Conservation (phyloP, 2,329 filamentous ascomycete genomes). For the Xylaria arbuscula region DNA sequence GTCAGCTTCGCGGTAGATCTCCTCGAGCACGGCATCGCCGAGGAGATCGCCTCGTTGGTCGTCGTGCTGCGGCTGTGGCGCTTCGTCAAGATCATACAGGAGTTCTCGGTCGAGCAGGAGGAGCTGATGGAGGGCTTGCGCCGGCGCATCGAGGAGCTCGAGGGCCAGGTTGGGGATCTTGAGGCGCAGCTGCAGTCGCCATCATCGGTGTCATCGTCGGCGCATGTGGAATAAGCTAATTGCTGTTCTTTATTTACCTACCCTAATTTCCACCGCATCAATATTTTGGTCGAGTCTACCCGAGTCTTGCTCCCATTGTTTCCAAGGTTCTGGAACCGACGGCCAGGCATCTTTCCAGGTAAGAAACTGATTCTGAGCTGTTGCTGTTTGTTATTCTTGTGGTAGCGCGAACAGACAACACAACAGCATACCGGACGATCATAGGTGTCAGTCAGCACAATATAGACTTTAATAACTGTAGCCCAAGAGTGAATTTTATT, state of each 20-base stretch:
- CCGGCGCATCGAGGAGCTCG: conserved; percentile 62
- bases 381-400: not conserved
- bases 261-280: conserved; percentile 15
- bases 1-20: conserved; percentile 71
- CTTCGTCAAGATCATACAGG: conserved; percentile 77
- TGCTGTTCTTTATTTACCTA: not conserved
- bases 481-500: not conserved
- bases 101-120: conserved; percentile 70
- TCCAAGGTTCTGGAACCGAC: not conserved
- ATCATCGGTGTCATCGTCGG: conserved; percentile 10
- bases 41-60: conserved; percentile 74
- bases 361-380: conserved; percentile 8
- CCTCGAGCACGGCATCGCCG: conserved; percentile 66
- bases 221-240: not conserved
- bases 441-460: not conserved
- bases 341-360: not conserved
- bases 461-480: not conserved
- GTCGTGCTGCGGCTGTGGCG: conserved; percentile 75
- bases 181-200: conserved; percentile 34
- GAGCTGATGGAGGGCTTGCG: conserved; percentile 71
- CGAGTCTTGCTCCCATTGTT: not conserved
- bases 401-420: not conserved
- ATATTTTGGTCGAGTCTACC: conserved; percentile 3
- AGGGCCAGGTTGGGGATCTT: conserved; percentile 58
- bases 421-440: not conserved